Evolutionary conservation across 2,329 filamentous ascomycete species (phyloP).

Genomic region (Aspergillus sp.): DNA sequence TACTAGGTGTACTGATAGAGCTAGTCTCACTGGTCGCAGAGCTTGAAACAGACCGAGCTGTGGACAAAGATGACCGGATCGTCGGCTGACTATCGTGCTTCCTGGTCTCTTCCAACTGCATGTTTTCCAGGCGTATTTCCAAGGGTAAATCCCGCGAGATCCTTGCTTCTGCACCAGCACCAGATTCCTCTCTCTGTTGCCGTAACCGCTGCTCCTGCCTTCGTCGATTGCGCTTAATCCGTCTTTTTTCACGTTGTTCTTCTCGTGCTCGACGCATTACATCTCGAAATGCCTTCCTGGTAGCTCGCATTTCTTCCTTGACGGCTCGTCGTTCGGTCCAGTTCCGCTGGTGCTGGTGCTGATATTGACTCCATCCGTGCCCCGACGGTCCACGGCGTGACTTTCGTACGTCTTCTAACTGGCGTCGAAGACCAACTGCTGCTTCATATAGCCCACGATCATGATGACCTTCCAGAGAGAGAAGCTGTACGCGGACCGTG

Average conservation of each 20-base stretch:
- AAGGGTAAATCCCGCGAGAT: constrained; percentile 7
- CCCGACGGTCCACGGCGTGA: constrained; percentile 23
- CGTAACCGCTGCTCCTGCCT: constrained; percentile 14
- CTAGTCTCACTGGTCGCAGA: constrained; percentile 14
- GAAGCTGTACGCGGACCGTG: constrained; percentile 28
- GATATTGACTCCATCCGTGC: constrained; percentile 9
- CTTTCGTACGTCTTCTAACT: constrained; percentile 25
- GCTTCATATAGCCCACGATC: constrained; percentile 29
- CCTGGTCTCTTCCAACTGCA: constrained; percentile 10
- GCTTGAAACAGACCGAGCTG: constrained; percentile 5
- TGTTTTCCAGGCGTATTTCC: constrained; percentile 14
- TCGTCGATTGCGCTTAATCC: constrained; percentile 14
- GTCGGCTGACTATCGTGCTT: constrained; percentile 8
- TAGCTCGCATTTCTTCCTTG: constrained; percentile 31
- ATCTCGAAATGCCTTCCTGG: constrained; percentile 30
- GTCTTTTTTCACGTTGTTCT: constrained; percentile 25
- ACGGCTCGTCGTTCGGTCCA: constrained; percentile 22
- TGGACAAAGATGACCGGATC: constrained; percentile 7
- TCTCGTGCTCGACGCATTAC: constrained; percentile 28
- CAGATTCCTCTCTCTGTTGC: not conserved
- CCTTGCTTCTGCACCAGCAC: not conserved
- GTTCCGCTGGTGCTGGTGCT: constrained; percentile 13
- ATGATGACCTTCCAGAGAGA: constrained; percentile 27
- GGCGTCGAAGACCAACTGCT: constrained; percentile 27
- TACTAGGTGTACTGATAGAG: constrained; percentile 13